Evolutionary conservation across 2,329 filamentous ascomycete genomes (phyloP).

Genomic region (Pseudogymnoascus sp.): DNA sequence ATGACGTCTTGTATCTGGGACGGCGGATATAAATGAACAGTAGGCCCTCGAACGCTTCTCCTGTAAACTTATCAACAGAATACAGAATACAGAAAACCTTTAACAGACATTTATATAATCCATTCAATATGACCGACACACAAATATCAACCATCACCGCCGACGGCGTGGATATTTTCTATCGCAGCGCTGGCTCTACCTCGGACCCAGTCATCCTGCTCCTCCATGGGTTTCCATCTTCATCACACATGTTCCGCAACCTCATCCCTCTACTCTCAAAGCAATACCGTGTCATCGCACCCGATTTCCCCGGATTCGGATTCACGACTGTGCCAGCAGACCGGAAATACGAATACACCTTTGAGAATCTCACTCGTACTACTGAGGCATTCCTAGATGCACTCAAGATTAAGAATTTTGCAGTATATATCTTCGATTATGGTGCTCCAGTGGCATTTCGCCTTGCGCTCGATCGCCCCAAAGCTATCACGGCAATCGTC

Average conservation of each 20-base stretch:
- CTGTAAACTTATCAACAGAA: not conserved
- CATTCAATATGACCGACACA: not conserved
- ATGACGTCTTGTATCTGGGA: not conserved
- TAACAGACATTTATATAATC: not conserved
- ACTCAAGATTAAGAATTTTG: slow-evolving; percentile 40
- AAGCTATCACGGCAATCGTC: slow-evolving; percentile 44
- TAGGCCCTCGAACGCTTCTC: not conserved
- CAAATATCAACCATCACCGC: not conserved
- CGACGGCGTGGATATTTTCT: slow-evolving; percentile 29
- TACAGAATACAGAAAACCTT: not conserved
- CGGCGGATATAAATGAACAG: not conserved
- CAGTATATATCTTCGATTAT: slow-evolving; percentile 57
- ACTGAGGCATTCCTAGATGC: slow-evolving; percentile 42
- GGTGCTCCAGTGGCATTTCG: slow-evolving; percentile 49
- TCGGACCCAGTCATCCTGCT: slow-evolving; percentile 34
- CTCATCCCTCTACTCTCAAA: slow-evolving; percentile 34
- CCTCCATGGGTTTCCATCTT: slow-evolving; percentile 40
- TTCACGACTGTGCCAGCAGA: slow-evolving; percentile 41
- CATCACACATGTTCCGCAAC: slow-evolving; percentile 38
- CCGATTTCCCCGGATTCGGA: slow-evolving; percentile 53
- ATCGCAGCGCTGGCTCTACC: slow-evolving; percentile 31
- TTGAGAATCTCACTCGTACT: slow-evolving; percentile 42
- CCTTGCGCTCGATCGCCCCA: slow-evolving; percentile 42
- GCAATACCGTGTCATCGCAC: slow-evolving; percentile 41
- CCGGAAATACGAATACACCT: slow-evolving; percentile 43